Percentiles rank a stretch among this genome's conserved stretches.
These are phyloP conservation scores for Xylaria scruposa DNA, from an alignment of 495 filamentous ascomycete species.

Conservation along the genomic window DNA sequence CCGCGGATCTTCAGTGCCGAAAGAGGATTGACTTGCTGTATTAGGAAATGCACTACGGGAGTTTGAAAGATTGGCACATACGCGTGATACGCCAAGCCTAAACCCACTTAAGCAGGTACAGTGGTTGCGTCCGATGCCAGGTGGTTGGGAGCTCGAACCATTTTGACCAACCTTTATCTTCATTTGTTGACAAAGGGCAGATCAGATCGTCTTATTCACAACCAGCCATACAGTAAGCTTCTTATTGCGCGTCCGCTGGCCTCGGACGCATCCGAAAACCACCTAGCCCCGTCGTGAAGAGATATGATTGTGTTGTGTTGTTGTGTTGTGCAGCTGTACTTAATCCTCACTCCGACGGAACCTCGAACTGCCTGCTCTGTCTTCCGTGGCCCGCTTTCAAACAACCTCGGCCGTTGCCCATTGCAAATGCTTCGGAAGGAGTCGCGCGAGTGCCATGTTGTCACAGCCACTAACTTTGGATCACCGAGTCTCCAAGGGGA, in stretches of 20 bases:
- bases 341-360: neutral
- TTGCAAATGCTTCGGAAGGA: neutral
- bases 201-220: too few relatives aligned
- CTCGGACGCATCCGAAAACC: too few relatives aligned
- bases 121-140: too few relatives aligned
- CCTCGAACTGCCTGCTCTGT: neutral
- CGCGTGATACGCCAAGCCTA: too few relatives aligned
- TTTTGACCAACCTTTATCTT: too few relatives aligned
- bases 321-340: neutral
- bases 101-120: too few relatives aligned
- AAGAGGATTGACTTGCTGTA: neutral
- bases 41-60: neutral
- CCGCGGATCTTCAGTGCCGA: neutral
- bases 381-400: neutral
- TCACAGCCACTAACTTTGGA: neutral
- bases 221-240: too few relatives aligned
- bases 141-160: too few relatives aligned
- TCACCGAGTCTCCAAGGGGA: neutral
- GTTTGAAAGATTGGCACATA: too few relatives aligned
- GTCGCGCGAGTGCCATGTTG: neutral
- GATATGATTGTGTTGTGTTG: neutral
- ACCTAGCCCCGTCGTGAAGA: neutral
- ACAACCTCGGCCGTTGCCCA: neutral
- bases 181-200: too few relatives aligned
- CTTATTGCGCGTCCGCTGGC: too few relatives aligned